Conservation (phyloP, 1,284 basidiomycete species). For the Cryptococcus sp. region DNA sequence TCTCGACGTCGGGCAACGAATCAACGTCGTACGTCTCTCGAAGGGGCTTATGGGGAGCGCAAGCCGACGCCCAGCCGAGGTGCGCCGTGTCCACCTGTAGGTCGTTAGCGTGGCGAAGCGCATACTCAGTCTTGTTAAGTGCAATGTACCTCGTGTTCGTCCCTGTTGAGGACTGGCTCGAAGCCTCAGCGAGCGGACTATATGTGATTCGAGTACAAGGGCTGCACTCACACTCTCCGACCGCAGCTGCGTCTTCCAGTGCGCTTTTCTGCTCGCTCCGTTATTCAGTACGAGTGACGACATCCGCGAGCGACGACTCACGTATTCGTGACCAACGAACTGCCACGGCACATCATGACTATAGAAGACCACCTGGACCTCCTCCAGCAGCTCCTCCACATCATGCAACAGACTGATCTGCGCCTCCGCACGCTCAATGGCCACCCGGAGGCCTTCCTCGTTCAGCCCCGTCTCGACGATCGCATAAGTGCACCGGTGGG, state of each 20-base stretch:
- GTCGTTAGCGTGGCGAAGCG: neutral
- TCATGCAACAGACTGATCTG: conserved; percentile 41
- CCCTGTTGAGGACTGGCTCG: conserved; percentile 28
- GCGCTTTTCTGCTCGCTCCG: conserved; percentile 27
- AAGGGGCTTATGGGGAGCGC: conserved; percentile 45
- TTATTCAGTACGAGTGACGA: conserved; percentile 6
- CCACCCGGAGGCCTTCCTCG: conserved; percentile 33
- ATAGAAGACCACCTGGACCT: conserved; percentile 43
- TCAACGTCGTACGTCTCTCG: conserved; percentile 34
- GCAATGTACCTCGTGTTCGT: conserved; percentile 31
- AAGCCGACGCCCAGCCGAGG: conserved; percentile 50
- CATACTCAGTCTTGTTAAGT: neutral
- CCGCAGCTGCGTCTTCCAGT: conserved; percentile 37
- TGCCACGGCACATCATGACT: conserved; percentile 51
- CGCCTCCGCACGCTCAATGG: conserved; percentile 33
- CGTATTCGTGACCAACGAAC: conserved; percentile 50
- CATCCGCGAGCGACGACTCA: conserved; percentile 26
- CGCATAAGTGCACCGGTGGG: conserved; percentile 25
- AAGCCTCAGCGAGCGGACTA: neutral
- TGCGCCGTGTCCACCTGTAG: conserved; percentile 38
- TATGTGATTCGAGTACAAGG: neutral
- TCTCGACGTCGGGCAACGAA: conserved; percentile 31
- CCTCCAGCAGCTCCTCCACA: conserved; percentile 36
- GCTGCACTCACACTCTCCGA: conserved; percentile 45
- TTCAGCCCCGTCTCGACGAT: conserved; percentile 36